Conservation (phyloP, 2,329 filamentous ascomycete species). For the Exophiala phaeomuriformis region DNA sequence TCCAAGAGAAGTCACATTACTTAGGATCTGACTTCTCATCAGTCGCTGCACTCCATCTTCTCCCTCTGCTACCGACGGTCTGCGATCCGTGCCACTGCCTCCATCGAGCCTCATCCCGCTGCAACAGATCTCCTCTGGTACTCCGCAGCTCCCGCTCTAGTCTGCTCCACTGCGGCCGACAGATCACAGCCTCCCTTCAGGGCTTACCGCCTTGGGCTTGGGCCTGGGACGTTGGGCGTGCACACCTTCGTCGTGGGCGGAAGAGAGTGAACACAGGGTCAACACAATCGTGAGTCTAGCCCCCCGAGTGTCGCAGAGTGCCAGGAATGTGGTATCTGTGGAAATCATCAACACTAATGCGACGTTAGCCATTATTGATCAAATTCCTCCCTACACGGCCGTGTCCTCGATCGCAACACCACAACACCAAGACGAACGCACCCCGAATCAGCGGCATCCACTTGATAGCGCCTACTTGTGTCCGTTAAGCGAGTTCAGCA, state of each 20-base stretch:
- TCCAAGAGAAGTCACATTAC: background rate
- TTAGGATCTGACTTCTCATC: background rate
- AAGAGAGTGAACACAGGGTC: background rate
- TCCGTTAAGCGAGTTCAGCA: background rate
- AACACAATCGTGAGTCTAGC: slow-evolving; percentile 1
- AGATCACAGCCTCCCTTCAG: background rate
- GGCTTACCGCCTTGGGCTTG: slow-evolving; percentile 2
- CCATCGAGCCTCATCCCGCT: background rate
- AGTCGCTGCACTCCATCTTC: background rate
- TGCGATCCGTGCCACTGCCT: background rate
- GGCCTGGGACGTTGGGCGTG: slow-evolving; percentile 1
- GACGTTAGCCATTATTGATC: background rate
- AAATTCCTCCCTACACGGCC: slow-evolving; percentile 1
- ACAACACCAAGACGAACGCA: background rate
- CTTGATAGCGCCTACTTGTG: background rate
- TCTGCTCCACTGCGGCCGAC: slow-evolving; percentile 6
- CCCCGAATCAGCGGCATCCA: background rate
- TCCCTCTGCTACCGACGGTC: background rate
- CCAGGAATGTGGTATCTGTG: slow-evolving; percentile 10
- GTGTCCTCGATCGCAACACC: background rate
- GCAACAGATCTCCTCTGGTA: background rate
- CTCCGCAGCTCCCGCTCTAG: slow-evolving; percentile 8
- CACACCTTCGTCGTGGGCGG: slow-evolving; percentile 7
- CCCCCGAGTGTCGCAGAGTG: slow-evolving; percentile 8
- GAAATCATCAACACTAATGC: background rate